phyloP scores from a whole-genome alignment of 768 basidiomycete species.

The Hydnomerulius pinastri region DNA sequence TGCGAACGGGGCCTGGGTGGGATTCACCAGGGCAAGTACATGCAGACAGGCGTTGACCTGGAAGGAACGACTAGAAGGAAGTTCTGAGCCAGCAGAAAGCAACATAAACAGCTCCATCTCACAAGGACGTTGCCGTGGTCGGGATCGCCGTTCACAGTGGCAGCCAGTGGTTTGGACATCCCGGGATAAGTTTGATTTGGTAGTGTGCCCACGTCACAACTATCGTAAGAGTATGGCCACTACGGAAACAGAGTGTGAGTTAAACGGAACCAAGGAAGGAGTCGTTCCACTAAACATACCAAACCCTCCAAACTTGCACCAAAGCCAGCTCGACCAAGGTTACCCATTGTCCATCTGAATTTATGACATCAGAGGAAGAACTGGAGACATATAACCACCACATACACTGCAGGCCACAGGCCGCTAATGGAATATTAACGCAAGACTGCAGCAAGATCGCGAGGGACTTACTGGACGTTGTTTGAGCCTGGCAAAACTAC shows the following conservation, averaged over 20 bases:
- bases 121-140: slow-evolving; percentile 28
- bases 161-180: slow-evolving; percentile 44
- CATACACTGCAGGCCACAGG: slow-evolving; percentile 51
- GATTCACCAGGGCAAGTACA: slow-evolving; percentile 61
- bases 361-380: slow-evolving; percentile 7
- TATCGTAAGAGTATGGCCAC: slow-evolving; percentile 59
- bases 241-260: slow-evolving; percentile 13
- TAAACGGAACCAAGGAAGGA: slow-evolving; percentile 21
- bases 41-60: slow-evolving; percentile 55
- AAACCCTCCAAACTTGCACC: slow-evolving; percentile 62
- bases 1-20: slow-evolving; percentile 55
- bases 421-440: slow-evolving; percentile 30
- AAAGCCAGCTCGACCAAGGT: slow-evolving; percentile 52
- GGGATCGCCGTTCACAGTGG: slow-evolving; percentile 41
- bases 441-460: neutral
- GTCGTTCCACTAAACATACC: slow-evolving; percentile 40
- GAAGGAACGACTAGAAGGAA: slow-evolving; percentile 43
- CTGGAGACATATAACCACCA: neutral
- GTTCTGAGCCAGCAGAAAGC: slow-evolving; percentile 2
- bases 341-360: slow-evolving; percentile 56
- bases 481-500: slow-evolving; percentile 45
- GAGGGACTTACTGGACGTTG: slow-evolving; percentile 33
- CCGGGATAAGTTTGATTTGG: slow-evolving; percentile 67
- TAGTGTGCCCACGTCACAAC: slow-evolving; percentile 79
- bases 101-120: neutral